A percentile compares a stretch with the other conserved stretches of the same genome.
Conservation (phyloP, 2,329 filamentous ascomycete genomes). For the Fusarium sp. region DNA sequence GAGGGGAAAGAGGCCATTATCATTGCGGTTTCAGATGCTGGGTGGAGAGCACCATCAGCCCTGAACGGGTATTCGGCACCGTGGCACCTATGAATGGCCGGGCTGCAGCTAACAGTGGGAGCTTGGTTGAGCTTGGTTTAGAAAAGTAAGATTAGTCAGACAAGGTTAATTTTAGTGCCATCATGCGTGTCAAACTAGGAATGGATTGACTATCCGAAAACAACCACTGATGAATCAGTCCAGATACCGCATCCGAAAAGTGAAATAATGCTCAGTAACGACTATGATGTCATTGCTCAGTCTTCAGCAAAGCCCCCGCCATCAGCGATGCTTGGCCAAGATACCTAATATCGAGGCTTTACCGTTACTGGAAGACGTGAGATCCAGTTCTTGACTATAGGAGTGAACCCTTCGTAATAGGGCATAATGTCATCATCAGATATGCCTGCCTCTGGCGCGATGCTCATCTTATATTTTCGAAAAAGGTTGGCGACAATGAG, state of each 20-base stretch:
- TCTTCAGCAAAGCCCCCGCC: background rate
- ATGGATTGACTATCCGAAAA: background rate
- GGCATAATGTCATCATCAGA: conserved; percentile 8
- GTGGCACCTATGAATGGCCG: background rate
- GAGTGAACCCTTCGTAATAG: conserved; percentile 7
- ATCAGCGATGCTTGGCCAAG: background rate
- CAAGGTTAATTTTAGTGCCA: background rate
- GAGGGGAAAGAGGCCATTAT: background rate
- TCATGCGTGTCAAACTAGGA: background rate
- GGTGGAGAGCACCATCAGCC: background rate
- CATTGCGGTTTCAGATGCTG: background rate
- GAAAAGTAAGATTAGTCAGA: background rate
- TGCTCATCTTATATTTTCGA: background rate
- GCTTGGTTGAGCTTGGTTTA: background rate
- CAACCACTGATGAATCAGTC: background rate
- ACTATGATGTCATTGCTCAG: background rate
- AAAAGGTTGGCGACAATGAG: background rate
- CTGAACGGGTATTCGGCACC: conserved; percentile 12
- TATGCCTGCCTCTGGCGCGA: background rate
- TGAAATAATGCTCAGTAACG: background rate
- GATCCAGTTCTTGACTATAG: conserved; percentile 14
- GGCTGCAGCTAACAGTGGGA: background rate
- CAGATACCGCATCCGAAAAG: background rate
- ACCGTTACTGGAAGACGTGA: background rate
- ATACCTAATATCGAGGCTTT: background rate